These are phyloP conservation scores for Teratosphaeria nubilosa DNA, from an alignment of 2,329 filamentous ascomycete genomes.

Conservation along the genomic window DNA sequence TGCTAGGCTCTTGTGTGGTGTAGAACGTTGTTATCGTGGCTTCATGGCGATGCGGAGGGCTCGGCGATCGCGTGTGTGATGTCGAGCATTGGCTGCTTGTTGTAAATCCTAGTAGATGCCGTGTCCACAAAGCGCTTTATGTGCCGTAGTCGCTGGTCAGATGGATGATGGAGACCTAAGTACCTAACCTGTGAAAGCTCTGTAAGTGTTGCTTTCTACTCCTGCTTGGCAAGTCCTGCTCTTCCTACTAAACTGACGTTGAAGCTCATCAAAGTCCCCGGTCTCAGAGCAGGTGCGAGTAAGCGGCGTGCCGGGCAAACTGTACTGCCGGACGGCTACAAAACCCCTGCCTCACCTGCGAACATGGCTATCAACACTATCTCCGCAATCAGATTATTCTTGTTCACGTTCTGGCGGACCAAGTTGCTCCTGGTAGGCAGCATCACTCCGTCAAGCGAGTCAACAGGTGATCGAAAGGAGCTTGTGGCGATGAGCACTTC, in stretches of 20 bases:
- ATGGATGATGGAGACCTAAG: background rate
- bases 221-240: background rate
- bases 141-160: background rate
- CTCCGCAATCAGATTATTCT: background rate
- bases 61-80: background rate
- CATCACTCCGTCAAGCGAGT: background rate
- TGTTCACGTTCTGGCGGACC: background rate
- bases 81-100: background rate
- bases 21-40: slow-evolving; percentile 9
- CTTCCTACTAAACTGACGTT: background rate
- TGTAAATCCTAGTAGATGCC: background rate
- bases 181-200: background rate
- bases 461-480: background rate
- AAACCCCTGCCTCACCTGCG: background rate
- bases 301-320: background rate
- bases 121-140: background rate
- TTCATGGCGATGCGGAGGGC: slow-evolving; percentile 6
- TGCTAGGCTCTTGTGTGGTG: slow-evolving; percentile 1
- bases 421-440: background rate
- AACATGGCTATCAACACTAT: too few relatives aligned
- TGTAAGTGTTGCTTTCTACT: background rate
- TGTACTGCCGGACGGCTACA: background rate
- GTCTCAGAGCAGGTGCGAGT: background rate
- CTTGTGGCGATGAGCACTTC: background rate
- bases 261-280: background rate